Base-by-base conservation (phyloP, 2,329 filamentous ascomycete genomes). In the Fusarium siculi region DNA sequence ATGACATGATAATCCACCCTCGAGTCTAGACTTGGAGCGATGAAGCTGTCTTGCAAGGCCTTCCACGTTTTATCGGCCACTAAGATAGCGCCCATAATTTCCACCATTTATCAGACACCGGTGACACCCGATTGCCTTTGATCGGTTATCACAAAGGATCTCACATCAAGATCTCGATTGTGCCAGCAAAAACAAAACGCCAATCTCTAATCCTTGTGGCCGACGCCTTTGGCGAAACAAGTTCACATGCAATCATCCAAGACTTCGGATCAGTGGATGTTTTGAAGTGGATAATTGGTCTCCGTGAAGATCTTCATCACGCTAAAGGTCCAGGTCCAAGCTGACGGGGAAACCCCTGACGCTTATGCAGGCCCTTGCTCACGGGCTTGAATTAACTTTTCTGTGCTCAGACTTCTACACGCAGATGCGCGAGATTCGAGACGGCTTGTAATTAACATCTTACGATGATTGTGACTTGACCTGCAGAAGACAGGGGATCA, bases 371-470 rank as follows among this genome's bases (percentile, higher is more conserved):
- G 12, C 23, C 49, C 28, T 6, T 34, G 46, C 32, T 25, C 16
- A 30, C 28, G 28, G 28, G 25, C 39, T n/a, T 58, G 40, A 12
- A 39, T 40, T 28, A 16, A 58, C 10, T 63, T 47, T 61, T 28
- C 14, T 23, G 21, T 16, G n/a, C 52, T 36, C 57, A n/a, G 50
- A 18, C 50, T 28, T 25, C 5, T 7, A 7, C 23, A 21, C 18
- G 50, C 42, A 7, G 40, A 25, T 46, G 15, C 18, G 25, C 15
- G n/a, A 58, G 15, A 54, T 54, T 43, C 23, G 58, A 15, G 5
- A 39, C 52, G 32, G 30, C 50, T 23, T 46, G 32, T 62, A 39
- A 58, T 62, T 58, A 46, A 46, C 11, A 63, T 63, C 52, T 37
- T 44, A 61, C 30, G 18, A 39, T 59, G 19, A 36, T 14, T 32